Base-by-base conservation (phyloP, 1,284 basidiomycete genomes). In the Fomitopsis betulina region DNA sequence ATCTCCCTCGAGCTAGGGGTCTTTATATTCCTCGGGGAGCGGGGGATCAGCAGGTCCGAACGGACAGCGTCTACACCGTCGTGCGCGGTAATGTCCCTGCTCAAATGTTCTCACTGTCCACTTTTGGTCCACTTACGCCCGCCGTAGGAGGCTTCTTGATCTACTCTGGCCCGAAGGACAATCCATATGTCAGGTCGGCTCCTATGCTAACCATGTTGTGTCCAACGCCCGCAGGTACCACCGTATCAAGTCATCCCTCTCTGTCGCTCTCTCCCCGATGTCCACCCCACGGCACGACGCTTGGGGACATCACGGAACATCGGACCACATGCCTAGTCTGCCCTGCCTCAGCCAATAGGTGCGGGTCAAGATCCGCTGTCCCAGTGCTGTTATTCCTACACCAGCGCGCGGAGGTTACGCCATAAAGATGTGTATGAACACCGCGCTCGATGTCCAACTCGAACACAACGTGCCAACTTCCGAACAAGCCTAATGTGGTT, bases 91-190 rank as follows among this genome's bases (percentile, higher is more conserved):
- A 51, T 23, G 21, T 35, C 33, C 49, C 32, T 51, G 23, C 35
- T 51, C 32, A 33, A 51, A 51, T 51, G 33, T 35, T 51, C 49
- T 51, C 49, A 51, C 49, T 51, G 49, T 51, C 49, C 45, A 13
- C 25, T 35, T 51, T 9, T 27, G 15, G 49, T 51, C 49, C 45
- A 13, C 25, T 35, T 51, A 25, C 49, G 15, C 49, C 23, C 49
- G 23, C 49, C 49, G 33, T 32, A 51, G 17, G 49, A 32, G 30
- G 49, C 17, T 37, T 51, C 49, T 37, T 5, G 49, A 15, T 27
- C 17, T 51, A 51, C 49, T 37, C 49, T 51, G 49, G 49, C 49
- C 49, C 49, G 33, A 23, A 6, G 32, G 49, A 30, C 19, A 37
- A 30, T 12, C 32, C 32, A 17, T 35, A 23, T 35, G 49, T 51